A percentile compares a stretch with the other conserved stretches of the same genome.
These are phyloP conservation scores for Penicillium pancosmium DNA, from an alignment of 495 filamentous ascomycete species.

Conservation along the genomic window DNA sequence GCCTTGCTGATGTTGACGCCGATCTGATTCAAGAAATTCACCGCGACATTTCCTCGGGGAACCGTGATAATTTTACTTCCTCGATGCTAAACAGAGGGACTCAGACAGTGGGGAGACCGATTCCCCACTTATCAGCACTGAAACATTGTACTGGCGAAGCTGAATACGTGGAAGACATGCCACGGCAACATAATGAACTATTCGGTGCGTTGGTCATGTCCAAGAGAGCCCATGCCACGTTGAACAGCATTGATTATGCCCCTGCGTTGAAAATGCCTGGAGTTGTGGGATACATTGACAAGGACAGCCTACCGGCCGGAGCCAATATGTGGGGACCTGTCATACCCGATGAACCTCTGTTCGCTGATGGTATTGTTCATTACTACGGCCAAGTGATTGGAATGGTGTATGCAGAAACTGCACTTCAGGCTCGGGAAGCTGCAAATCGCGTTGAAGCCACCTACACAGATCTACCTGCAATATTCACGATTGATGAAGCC, in stretches of 20 bases:
- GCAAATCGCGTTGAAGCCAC: not conserved
- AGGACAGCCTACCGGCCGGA: not conserved
- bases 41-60: not conserved
- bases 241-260: not conserved
- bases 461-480: not conserved
- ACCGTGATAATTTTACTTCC: constrained; percentile 1
- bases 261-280: not conserved
- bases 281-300: constrained; percentile 1
- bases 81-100: not conserved
- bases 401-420: constrained; percentile 1
- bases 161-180: not conserved
- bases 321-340: not conserved
- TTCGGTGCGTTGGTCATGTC: not conserved
- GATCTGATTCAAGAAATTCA: constrained; percentile 3
- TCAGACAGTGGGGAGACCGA: not conserved
- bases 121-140: not conserved
- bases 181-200: not conserved
- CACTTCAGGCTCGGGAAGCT: not conserved
- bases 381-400: constrained; percentile 2
- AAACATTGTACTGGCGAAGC: not conserved
- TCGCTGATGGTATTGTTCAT: not conserved
- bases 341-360: not conserved
- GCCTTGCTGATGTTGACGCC: not conserved
- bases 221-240: not conserved
- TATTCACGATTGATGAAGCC: not conserved